Percentiles rank a stretch among this genome's conserved stretches.
phyloP scores from a whole-genome alignment of 352 stramenopile species.

The Globisporangium yorkense region DNA sequence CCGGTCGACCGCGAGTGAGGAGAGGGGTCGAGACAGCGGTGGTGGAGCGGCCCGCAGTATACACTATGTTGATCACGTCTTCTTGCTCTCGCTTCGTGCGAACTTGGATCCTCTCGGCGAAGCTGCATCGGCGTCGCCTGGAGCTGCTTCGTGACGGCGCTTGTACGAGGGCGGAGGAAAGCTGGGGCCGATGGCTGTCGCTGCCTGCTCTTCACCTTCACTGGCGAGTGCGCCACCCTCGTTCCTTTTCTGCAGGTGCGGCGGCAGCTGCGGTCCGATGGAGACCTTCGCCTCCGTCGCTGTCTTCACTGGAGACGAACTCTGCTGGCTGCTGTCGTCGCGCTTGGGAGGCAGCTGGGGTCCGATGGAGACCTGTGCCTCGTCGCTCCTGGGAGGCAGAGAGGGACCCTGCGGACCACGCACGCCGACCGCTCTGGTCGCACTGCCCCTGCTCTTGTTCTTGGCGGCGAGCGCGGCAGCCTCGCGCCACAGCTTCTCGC shows the following conservation, averaged over 20 bases:
- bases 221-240: background rate
- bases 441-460: conserved; percentile 1
- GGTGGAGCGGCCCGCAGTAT: background rate
- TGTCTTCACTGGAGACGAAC: conserved; percentile 1
- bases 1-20: too few relatives aligned
- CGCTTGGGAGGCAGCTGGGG: background rate
- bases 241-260: conserved; percentile 10
- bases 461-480: conserved; percentile 5
- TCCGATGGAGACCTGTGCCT: background rate
- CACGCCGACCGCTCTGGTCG: background rate
- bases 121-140: background rate
- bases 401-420: conserved; percentile 13
- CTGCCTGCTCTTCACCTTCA: conserved; percentile 5
- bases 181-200: conserved; percentile 6
- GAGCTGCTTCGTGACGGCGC: conserved; percentile 1
- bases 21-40: too few relatives aligned
- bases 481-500: conserved; percentile 29
- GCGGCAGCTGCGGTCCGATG: conserved; percentile 61
- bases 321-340: background rate
- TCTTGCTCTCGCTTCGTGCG: background rate
- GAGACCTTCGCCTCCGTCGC: conserved; percentile 4
- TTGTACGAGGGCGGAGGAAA: conserved; percentile 5
- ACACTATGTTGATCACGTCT: background rate
- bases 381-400: background rate
- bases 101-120: background rate